Evolutionary conservation across 768 basidiomycete species (phyloP), one percentile per base, ranked within the genome.

Genomic region (Chalciporus chontae): DNA sequence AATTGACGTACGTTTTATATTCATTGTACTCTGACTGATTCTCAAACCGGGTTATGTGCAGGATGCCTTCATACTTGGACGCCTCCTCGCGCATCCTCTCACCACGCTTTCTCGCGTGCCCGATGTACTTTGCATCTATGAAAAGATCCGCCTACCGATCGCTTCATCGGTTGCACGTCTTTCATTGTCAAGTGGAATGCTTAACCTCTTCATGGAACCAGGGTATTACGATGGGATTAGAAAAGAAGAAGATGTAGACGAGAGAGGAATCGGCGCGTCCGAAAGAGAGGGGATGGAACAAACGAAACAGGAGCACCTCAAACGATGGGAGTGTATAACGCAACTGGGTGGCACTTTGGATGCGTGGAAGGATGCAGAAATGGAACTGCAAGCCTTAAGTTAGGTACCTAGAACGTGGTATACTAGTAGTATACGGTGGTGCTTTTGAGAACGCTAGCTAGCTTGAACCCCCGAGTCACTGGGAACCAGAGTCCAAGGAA

Each of bases 41-140:
- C 38, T 11, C 11, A 8, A 18, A n/a, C 10, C 17, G 26, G 17
- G 14, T 10, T 18, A n/a, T 31, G 11, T n/a, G 19, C 9, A 64
- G 57, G 61, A 63, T 45, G 61, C 61, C 5, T 61, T 59, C 50
- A 53, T 62, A 15, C 53, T 63, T n/a, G 61, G 57, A 3, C 53
- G 55, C 19, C 55, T 59, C 24, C 54, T 54, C 23, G 48, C 53
- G 11, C 51, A 57, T 48, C 45, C 48, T 3, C 53, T 46, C 23
- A 48, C 50, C 15, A 56, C 46, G 2, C 47, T 37, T n/a, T 19
- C 36, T 9, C 54, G 34, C 21, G 24, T 62, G 3, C 42, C 54
- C 15, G 43, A 34, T 3, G 55, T 45, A 3, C 53, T 64, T 15
- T 43, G 36, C 11, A 34, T 56, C 15, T 63, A 65, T 41, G 60